A percentile compares a stretch with the other conserved stretches of the same genome.
phyloP scores from a whole-genome alignment of 169 alveolate species.

The Plasmodium reichenowi region DNA sequence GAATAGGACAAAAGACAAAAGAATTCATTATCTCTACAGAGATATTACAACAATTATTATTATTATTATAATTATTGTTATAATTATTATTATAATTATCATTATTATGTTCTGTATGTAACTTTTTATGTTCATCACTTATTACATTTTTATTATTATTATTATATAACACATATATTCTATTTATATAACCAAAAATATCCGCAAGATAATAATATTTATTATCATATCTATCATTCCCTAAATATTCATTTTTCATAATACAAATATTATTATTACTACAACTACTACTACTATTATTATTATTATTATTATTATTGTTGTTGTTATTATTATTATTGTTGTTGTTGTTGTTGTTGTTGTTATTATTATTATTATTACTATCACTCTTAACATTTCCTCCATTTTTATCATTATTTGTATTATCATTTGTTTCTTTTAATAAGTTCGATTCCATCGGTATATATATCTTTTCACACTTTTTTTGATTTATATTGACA shows the following conservation, averaged over 20 bases:
- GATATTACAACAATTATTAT: too few species aligned
- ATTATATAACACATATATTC: conserved; percentile 11
- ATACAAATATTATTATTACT: not conserved
- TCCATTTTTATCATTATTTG: not conserved
- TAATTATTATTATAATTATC: not conserved
- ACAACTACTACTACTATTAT: not conserved
- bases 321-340: too few species aligned
- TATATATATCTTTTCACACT: not conserved
- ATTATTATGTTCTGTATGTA: not conserved
- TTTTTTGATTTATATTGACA: not conserved
- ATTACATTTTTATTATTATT: not conserved
- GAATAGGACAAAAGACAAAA: not conserved
- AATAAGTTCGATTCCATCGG: too few species aligned
- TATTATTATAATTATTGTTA: not conserved
- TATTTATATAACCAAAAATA: conserved; percentile 12
- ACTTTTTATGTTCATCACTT: not conserved
- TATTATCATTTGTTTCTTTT: not conserved
- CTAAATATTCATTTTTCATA: not conserved
- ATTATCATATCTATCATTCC: conserved; percentile 15
- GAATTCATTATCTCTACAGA: too few species aligned
- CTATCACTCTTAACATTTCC: not conserved
- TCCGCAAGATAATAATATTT: conserved; percentile 19
- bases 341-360: too few species aligned
- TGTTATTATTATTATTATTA: too few species aligned
- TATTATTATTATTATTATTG: too few species aligned